A percentile compares a stretch with the other conserved stretches of the same genome.
These are phyloP conservation scores for Rhynchospora tenuis DNA, from an alignment of 176 grass and related monocot genomes.

Conservation along the genomic window DNA sequence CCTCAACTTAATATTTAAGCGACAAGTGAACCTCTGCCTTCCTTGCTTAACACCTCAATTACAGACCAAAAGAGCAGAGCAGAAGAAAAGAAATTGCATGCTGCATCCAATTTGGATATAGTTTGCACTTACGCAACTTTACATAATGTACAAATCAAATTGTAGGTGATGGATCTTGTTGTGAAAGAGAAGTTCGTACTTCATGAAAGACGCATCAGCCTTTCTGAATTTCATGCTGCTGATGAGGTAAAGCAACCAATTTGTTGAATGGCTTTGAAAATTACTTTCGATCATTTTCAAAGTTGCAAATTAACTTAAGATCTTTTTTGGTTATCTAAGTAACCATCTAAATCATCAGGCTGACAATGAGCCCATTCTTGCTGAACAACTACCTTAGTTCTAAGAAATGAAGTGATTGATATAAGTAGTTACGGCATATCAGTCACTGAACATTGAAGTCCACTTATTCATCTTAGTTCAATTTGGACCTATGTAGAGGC, in stretches of 20 bases:
- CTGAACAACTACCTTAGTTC: background rate
- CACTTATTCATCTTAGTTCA: background rate
- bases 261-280: background rate
- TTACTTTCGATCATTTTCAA: background rate
- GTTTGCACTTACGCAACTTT: background rate
- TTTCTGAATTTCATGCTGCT: slow-evolving; percentile 98
- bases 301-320: background rate
- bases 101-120: background rate
- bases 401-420: background rate
- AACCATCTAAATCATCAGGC: background rate
- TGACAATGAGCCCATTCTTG: background rate
- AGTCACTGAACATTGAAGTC: background rate
- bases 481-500: background rate
- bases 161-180: slow-evolving; percentile 95
- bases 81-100: background rate
- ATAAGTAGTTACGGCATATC: background rate
- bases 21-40: background rate
- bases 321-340: background rate
- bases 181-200: slow-evolving; percentile 68
- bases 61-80: background rate
- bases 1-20: background rate
- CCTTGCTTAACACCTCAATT: background rate
- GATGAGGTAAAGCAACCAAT: slow-evolving; percentile 58
- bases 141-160: background rate
- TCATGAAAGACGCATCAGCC: slow-evolving; percentile 80